A percentile compares a stretch with the other conserved stretches of the same genome.
Conservation (phyloP, 2,329 filamentous ascomycete genomes). For the Cordyceps fumosorosea region DNA sequence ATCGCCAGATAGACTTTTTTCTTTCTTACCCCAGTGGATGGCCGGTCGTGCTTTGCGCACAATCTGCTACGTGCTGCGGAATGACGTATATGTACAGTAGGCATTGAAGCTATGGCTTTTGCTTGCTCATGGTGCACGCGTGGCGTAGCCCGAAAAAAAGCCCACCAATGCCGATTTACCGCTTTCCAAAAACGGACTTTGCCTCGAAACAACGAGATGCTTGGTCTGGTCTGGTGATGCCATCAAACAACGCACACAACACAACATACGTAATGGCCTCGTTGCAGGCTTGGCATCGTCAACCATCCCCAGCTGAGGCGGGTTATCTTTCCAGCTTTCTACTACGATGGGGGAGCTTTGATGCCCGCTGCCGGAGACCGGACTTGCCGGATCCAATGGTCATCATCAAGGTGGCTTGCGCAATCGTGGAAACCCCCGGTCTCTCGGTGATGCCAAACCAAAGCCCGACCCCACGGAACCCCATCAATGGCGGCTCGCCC, state of each 20-base stretch:
- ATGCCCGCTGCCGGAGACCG: too few relatives aligned
- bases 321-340: too few relatives aligned
- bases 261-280: too few relatives aligned
- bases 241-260: background rate
- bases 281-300: background rate
- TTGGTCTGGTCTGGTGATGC: background rate
- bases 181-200: constrained; percentile 8
- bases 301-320: background rate
- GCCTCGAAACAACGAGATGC: background rate
- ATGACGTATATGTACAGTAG: too few relatives aligned
- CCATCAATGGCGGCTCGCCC: background rate
- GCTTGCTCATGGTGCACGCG: background rate
- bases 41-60: background rate
- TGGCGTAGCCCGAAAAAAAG: background rate
- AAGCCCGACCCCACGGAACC: background rate
- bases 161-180: background rate
- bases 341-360: background rate
- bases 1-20: constrained; percentile 1
- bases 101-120: background rate
- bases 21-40: background rate
- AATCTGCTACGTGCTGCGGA: background rate
- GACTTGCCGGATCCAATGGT: too few relatives aligned
- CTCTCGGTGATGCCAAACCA: too few relatives aligned
- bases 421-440: too few relatives aligned
- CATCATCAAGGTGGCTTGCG: too few relatives aligned